Evolutionary conservation across 768 basidiomycete species (phyloP), one percentile per base, ranked within the genome.

Genomic region (Auricularia auricula-judae): DNA sequence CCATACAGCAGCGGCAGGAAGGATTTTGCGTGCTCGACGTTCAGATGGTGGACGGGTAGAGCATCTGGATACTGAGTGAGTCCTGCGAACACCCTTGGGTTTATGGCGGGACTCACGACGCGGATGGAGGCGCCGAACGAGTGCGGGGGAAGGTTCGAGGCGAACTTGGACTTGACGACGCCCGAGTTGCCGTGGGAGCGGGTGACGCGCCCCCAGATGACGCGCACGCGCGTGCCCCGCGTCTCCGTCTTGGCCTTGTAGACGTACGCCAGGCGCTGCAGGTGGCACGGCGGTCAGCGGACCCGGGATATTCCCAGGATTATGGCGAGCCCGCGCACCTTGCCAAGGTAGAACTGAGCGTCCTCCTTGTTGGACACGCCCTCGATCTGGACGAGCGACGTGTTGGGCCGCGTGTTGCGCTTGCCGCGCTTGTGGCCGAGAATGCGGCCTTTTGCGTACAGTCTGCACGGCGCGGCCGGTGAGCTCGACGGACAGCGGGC

Each of bases 181-280:
- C 96, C 96, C 69, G 87, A 90, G 77, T 86, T 89, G 70, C 97
- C 95, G 77, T 98, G 94, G 70, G 93, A 84, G 73, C 94, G 89
- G 66, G 93, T 93, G 68, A 96, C 86, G 71, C 93, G 92, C 91
- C 95, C 97, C 94, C 94, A 98, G 82, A 98, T 98, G 68, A 98
- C 93, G 70, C 97, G 91, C 73, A 98, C 81, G 78, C 95, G 94
- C 70, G 93, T 91, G 66, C 97, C 97, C 76, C 88, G 87, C 69
- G 96, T 85, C 78, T 93, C 91, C 76, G 86, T 83, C 84, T 97
- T 94, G 66, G 94, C 96, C 75, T 88, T 90, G 87, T 99, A 99
- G 70, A 99, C 94, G 78, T 88, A 99, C 66, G 97, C 97, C 68
- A 99, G 84, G 71, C 96, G 91, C 94, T 97, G 71, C 33, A 35